A percentile compares a stretch with the other conserved stretches of the same genome.
phyloP scores from a whole-genome alignment of 2,329 filamentous ascomycete genomes.

The Xylaria polymorpha region DNA sequence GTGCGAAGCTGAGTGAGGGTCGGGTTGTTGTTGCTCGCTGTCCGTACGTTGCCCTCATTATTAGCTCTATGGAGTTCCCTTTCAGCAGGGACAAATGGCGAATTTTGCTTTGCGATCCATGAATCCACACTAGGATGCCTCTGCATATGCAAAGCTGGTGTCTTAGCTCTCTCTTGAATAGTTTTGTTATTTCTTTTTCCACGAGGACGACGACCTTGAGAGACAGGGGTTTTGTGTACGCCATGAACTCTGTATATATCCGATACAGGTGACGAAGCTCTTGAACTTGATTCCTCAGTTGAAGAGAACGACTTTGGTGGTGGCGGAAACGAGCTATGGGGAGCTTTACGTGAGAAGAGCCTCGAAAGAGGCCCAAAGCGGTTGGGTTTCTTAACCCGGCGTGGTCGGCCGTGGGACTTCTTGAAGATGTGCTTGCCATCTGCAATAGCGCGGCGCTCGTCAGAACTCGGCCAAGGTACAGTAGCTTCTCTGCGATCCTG shows the following conservation, averaged over 20 bases:
- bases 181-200: not conserved
- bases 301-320: constrained; percentile 28
- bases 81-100: not conserved
- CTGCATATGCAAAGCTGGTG: not conserved
- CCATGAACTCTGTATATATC: not conserved
- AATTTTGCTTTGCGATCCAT: not conserved
- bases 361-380: constrained; percentile 32
- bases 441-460: constrained; percentile 18
- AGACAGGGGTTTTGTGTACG: not conserved
- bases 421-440: constrained; percentile 21
- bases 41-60: not conserved
- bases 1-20: constrained; percentile 11
- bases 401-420: constrained; percentile 23
- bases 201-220: not conserved
- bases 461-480: constrained; percentile 16
- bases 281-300: constrained; percentile 35
- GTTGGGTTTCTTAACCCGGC: constrained; percentile 29
- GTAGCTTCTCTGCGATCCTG: constrained; percentile 26
- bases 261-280: constrained; percentile 30
- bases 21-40: constrained; percentile 19
- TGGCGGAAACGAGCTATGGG: not conserved
- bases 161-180: not conserved
- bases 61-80: not conserved
- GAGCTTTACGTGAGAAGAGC: constrained; percentile 27
- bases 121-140: not conserved